Percentiles rank a stretch among this genome's conserved stretches.
phyloP scores from a whole-genome alignment of 176 grass and related monocot species.

The Rhipidocladum racemiflorum region DNA sequence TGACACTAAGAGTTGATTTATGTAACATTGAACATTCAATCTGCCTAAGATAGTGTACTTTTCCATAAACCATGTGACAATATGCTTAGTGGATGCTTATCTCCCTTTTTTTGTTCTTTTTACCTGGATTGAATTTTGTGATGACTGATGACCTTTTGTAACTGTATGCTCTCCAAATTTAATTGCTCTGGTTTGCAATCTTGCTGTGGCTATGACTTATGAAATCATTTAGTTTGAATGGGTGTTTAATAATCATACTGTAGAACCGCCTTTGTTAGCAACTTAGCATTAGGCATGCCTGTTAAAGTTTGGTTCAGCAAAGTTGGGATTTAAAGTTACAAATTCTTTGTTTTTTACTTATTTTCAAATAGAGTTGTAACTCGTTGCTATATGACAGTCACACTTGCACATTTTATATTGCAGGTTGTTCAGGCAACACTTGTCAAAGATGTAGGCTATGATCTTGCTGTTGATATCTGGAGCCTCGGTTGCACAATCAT shows the following conservation, averaged over 20 bases:
- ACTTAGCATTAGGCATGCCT: neutral
- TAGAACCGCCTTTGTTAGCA: neutral
- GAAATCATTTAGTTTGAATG: conserved; percentile 19
- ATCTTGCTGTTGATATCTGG: conserved; percentile 90
- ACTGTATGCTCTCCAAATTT: neutral
- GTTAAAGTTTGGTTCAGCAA: neutral
- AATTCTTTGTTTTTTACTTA: neutral
- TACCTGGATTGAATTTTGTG: neutral
- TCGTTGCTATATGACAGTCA: conserved; percentile 27
- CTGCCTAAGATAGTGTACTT: neutral
- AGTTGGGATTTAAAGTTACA: conserved; percentile 1
- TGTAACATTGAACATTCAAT: neutral
- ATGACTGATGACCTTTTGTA: neutral
- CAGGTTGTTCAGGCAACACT: conserved; percentile 85
- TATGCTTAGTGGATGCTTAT: conserved; percentile 4
- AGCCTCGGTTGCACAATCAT: conserved; percentile 90
- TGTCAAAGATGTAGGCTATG: conserved; percentile 69
- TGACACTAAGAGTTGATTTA: neutral
- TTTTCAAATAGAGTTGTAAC: conserved; percentile 16
- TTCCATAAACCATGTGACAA: neutral
- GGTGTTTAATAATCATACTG: neutral
- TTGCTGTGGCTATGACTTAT: neutral
- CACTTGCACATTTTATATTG: conserved; percentile 36
- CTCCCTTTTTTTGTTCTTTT: neutral
- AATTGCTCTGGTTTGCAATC: neutral